A percentile compares a stretch with the other conserved stretches of the same genome.
Evolutionary conservation across 1,284 basidiomycete genomes (phyloP).

Genomic region (Mycosarcoma mackinlayi): DNA sequence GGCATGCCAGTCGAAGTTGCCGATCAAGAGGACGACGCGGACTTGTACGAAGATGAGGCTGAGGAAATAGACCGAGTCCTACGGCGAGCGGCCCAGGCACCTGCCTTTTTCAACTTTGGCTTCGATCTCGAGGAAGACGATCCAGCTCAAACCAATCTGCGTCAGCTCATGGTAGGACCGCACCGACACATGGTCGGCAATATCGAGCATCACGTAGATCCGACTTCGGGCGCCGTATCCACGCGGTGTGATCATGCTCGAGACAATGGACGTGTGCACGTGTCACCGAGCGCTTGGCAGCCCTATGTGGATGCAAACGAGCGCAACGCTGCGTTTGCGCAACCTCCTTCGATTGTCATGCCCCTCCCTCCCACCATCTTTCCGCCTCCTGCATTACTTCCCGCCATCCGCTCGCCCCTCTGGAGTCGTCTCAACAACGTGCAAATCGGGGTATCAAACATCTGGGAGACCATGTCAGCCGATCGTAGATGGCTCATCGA

Average conservation of each 20-base stretch:
- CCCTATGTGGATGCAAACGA: slow-evolving; percentile 22
- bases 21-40: slow-evolving; percentile 2
- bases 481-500: slow-evolving; percentile 27
- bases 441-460: slow-evolving; percentile 29
- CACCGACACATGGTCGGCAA: slow-evolving; percentile 4
- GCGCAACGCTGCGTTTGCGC: slow-evolving; percentile 19
- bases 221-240: slow-evolving; percentile 6
- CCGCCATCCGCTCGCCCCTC: slow-evolving; percentile 30
- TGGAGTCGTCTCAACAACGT: slow-evolving; percentile 21
- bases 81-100: slow-evolving; percentile 15
- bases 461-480: slow-evolving; percentile 23
- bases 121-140: slow-evolving; percentile 33
- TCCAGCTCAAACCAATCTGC: slow-evolving; percentile 1
- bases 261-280: slow-evolving; percentile 15
- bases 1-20: neutral
- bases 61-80: slow-evolving; percentile 25
- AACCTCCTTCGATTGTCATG: slow-evolving; percentile 12
- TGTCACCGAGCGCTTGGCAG: slow-evolving; percentile 12
- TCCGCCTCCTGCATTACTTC: slow-evolving; percentile 47
- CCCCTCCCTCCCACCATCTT: slow-evolving; percentile 41
- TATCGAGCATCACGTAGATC: slow-evolving; percentile 3
- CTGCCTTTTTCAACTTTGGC: slow-evolving; percentile 33
- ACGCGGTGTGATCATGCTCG: neutral
- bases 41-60: slow-evolving; percentile 15
- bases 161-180: slow-evolving; percentile 11